Evolutionary conservation across 208 protist species (phyloP).

Genomic region (Trypanosoma rangeli): DNA sequence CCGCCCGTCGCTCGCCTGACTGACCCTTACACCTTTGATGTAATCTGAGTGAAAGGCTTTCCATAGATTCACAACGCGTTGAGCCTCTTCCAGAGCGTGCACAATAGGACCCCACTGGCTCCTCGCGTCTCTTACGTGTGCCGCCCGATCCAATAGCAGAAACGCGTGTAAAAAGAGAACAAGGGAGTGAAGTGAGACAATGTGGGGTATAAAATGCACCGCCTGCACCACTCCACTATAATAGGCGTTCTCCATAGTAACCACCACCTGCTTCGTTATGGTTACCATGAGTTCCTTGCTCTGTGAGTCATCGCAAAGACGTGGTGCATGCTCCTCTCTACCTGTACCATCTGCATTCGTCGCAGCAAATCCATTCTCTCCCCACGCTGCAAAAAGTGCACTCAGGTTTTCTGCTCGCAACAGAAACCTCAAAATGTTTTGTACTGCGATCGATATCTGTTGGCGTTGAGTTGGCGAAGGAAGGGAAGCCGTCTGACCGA

Average conservation of each 20-base stretch:
- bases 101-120: constrained; percentile 30
- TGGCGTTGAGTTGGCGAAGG: constrained; percentile 37
- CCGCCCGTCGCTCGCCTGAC: constrained; percentile 11
- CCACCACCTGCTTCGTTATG: constrained; percentile 23
- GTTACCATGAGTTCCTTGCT: constrained; percentile 21
- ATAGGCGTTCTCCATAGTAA: constrained; percentile 28
- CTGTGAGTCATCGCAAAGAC: constrained; percentile 17
- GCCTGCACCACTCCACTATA: constrained; percentile 15
- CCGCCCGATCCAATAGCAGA: constrained; percentile 31
- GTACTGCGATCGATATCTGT: constrained; percentile 46
- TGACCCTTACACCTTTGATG: constrained; percentile 36
- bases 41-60: constrained; percentile 61
- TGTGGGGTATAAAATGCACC: constrained; percentile 21
- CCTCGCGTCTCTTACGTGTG: not conserved
- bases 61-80: constrained; percentile 51
- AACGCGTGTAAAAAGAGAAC: constrained; percentile 75
- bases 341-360: not conserved
- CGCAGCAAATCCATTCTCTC: constrained; percentile 6
- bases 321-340: not conserved
- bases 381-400: not conserved
- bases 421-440: constrained; percentile 61
- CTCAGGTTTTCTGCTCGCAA: constrained; percentile 46
- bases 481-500: constrained; percentile 11
- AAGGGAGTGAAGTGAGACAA: constrained; percentile 63
- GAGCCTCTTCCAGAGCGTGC: constrained; percentile 39